These are phyloP conservation scores for Mycena haematopus DNA, from an alignment of 768 basidiomycete species.

Conservation along the genomic window DNA sequence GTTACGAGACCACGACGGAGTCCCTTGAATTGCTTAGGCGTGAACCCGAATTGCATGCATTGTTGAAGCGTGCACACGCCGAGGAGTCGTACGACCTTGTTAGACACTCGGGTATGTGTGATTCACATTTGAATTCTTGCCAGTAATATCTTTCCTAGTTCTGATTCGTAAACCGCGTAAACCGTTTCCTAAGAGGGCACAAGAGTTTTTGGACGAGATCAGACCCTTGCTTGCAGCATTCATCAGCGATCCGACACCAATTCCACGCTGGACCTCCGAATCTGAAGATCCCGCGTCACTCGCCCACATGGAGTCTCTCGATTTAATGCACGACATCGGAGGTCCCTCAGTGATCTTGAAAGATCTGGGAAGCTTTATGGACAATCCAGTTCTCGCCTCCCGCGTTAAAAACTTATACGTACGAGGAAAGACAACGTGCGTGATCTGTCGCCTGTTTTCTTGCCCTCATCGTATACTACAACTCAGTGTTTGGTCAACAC, in stretches of 20 bases:
- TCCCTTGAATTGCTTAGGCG: neutral
- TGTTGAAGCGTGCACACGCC: neutral
- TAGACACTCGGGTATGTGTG: neutral
- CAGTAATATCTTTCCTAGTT: neutral
- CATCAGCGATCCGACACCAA: neutral
- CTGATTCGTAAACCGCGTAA: neutral
- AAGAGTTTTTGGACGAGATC: neutral
- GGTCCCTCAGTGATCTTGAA: neutral
- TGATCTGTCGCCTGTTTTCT: too few relatives aligned
- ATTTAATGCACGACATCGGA: neutral
- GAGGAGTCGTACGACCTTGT: neutral
- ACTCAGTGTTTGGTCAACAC: conserved; percentile 15
- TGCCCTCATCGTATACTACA: neutral
- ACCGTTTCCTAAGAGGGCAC: neutral
- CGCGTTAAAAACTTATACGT: neutral
- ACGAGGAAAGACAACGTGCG: neutral
- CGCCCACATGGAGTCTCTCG: neutral
- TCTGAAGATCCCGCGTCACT: neutral
- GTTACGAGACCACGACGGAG: neutral
- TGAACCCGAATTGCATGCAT: neutral
- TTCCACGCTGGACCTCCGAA: neutral
- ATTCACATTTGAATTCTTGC: neutral
- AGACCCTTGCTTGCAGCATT: neutral
- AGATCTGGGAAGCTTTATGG: neutral
- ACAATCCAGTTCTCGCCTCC: neutral